Evolutionary conservation across 2,329 filamentous ascomycete genomes (phyloP), one percentile per base, ranked within the genome.

Genomic region (Aspergillus alliaceus): DNA sequence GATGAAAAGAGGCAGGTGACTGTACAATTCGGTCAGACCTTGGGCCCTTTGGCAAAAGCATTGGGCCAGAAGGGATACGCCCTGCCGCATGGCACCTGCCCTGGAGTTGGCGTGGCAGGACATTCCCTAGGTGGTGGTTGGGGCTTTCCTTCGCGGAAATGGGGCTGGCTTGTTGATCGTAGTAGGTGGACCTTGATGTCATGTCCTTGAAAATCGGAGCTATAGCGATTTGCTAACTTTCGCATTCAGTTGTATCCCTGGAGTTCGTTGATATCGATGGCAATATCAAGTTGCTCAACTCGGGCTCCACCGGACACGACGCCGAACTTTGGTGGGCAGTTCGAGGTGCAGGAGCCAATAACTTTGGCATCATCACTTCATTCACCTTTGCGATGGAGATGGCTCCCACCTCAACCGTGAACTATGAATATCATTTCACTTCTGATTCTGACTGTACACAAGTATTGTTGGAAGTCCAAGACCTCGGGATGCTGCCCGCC

Each of bases 21-120:
- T 24, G 53, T 50, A 18, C 53, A 54, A 35, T 54, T 50, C 11
- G 53, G 53, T 4, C 53, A 54, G 29, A 54, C 46, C 1, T 22
- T 54, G 11, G 53, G 53, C 8, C 53, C 53, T 11, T 27, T 57
- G 9, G 55, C 55, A 2, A 40, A 24, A 20, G 42, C 55, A 6
- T 29, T 57, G 18, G 55, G 55, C 4, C 32, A 42, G 15, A 48
- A 48, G n/a, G 55, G 51, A 1, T 57, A 51, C 11, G 55, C 55
- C 11, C 29, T 57, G 20, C 55, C 55, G 9, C 55, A 57, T 39
- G 55, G 55, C 29, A 57, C 55, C n/a, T 57, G 55, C 40, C 55
- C 55, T 9, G 31, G 31, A 12, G 55, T 57, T 2, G 55, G 55
- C 3, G 50, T 57, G 11, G 55, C 55, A 15, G 55, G 55, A 1